Conservation (phyloP, 805 yeast genomes). For the Metschnikowia sp. region DNA sequence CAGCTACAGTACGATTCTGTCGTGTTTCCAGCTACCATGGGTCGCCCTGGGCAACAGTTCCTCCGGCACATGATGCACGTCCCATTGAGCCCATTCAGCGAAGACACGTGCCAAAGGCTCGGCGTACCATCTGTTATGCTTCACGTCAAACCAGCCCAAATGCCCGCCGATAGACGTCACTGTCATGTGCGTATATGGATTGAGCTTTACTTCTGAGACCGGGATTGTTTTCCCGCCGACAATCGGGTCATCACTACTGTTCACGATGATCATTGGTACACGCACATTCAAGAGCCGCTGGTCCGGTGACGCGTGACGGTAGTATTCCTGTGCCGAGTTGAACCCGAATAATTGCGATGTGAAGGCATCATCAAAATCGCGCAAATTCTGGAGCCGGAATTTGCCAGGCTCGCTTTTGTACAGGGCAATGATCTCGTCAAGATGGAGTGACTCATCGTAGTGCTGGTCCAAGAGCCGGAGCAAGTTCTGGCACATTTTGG, state of each 20-base stretch:
- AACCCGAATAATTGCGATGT: constrained; percentile 65
- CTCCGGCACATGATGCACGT: constrained; percentile 13
- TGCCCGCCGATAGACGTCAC: constrained; percentile 73
- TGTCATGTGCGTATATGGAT: constrained; percentile 57
- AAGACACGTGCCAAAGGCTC: constrained; percentile 34
- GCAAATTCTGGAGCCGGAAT: constrained; percentile 35
- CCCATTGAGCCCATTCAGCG: constrained; percentile 29
- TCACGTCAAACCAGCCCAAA: constrained; percentile 46
- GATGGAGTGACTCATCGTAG: constrained; percentile 25
- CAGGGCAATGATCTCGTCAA: constrained; percentile 22
- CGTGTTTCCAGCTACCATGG: constrained; percentile 32
- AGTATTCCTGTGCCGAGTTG: constrained; percentile 58
- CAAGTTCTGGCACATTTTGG: constrained; percentile 40
- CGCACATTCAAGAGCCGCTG: constrained; percentile 52
- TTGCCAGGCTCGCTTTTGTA: constrained; percentile 29
- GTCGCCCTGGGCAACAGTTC: constrained; percentile 28
- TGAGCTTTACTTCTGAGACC: constrained; percentile 41
- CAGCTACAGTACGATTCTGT: constrained; percentile 22
- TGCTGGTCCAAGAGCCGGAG: constrained; percentile 31
- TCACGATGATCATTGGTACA: constrained; percentile 60
- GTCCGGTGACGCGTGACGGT: constrained; percentile 61
- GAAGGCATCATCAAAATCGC: constrained; percentile 59
- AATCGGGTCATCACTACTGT: constrained; percentile 67
- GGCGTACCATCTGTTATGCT: constrained; percentile 38
- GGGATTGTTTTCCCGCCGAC: constrained; percentile 55